Evolutionary conservation across 257 asterid genomes (phyloP), one percentile per base, ranked within the genome.

Genomic region (Capsicum chinense): DNA sequence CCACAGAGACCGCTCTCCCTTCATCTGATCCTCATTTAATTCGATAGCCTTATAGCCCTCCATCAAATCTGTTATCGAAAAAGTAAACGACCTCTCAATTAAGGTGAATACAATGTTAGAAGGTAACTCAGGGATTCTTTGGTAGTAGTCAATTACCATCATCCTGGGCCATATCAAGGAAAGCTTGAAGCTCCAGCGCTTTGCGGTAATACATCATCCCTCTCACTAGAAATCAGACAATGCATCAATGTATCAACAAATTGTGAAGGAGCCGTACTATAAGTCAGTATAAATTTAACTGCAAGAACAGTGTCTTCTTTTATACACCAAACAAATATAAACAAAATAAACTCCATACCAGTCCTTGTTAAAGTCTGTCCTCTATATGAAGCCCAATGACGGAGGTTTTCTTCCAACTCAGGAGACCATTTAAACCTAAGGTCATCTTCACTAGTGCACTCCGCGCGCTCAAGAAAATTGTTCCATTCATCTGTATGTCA

Each of bases 171-270:
- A 97, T 97, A 90, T 97, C 99, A 84, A 95, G 98, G 90, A 97
- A 97, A 52, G 98, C 96, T 88, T 97, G 99, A 86, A 97, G 99
- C 86, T 95, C 98, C 14, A 97, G 91, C 84, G 99, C 99, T 92
- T 89, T 95, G 84, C 99, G 98, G 85, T 97, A 97, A 85, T 97
- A 97, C 99, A 97, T 97, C 99, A 97, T 97, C 85, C 99, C 99
- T 87, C 99, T 90, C 66, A 97, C 99, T 97, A 94, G 79, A 79
- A 87, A 83, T 83, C 82, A 67, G 33, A 39, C 83, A 73, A 71
- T 70, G 78, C 42, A 59, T 19, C 56, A 17, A 78, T 76, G 6
- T 63, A 87, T n/a, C 62, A 78, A 63, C 71, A 81, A 67, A 81
- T 37, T 56, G 52, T 37, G n/a, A 26, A 21, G 50, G 33, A 54